phyloP scores from a whole-genome alignment of 2,329 filamentous ascomycete species.

The Camptophora hylomeconis region DNA sequence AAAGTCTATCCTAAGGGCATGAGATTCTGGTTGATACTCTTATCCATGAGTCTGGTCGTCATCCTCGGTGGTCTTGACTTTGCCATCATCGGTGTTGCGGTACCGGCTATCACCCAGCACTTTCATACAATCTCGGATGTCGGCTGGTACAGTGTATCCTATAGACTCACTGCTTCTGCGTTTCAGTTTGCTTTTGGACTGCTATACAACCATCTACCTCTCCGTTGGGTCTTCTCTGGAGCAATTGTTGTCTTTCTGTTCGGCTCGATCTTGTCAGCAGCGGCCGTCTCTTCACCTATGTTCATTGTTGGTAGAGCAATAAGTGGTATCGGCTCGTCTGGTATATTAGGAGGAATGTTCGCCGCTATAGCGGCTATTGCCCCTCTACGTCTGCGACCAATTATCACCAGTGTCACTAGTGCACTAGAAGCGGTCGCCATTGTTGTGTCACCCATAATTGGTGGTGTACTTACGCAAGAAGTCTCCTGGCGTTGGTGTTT shows the following conservation, averaged over 20 bases:
- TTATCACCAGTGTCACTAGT: conserved; percentile 23
- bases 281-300: conserved; percentile 15
- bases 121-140: conserved; percentile 17
- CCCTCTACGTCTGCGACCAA: conserved; percentile 22
- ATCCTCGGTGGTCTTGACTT: conserved; percentile 20
- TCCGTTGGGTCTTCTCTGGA: conserved; percentile 19
- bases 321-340: conserved; percentile 21
- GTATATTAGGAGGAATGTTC: conserved; percentile 29
- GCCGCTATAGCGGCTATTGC: conserved; percentile 24
- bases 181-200: conserved; percentile 11
- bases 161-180: conserved; percentile 13
- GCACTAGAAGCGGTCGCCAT: conserved; percentile 18
- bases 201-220: conserved; percentile 10
- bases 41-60: conserved; percentile 19
- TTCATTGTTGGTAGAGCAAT: conserved; percentile 23
- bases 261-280: conserved; percentile 19
- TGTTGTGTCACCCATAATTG: conserved; percentile 23
- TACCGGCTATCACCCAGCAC: conserved; percentile 14
- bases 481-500: conserved; percentile 21
- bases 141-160: conserved; percentile 19
- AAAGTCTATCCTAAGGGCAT: conserved; percentile 16
- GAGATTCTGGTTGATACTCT: conserved; percentile 16
- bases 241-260: conserved; percentile 21
- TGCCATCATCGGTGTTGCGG: conserved; percentile 17
- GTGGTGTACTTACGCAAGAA: conserved; percentile 23